Evolutionary conservation across 1,284 basidiomycete genomes (phyloP), one percentile per base, ranked within the genome.

Genomic region (Vanrija sp.): DNA sequence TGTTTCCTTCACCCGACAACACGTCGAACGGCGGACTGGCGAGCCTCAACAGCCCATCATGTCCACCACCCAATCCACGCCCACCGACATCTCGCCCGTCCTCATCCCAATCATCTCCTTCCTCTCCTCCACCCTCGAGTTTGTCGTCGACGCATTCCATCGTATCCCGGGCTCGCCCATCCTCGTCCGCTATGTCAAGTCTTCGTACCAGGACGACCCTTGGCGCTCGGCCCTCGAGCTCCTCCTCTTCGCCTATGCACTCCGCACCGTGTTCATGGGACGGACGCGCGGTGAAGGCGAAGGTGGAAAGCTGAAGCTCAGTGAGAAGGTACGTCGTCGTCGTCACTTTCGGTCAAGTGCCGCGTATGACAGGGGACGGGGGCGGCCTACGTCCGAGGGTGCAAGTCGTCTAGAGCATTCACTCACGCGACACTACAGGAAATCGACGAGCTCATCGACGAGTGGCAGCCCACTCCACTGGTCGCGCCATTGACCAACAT

Each of bases 401-500:
- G 16, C 19, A 47, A 16, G 19, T 42, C 36, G 12, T n/a, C 16
- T 48, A 19, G 35, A 35, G 52, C 25, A 16, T 23, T 23, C 44
- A 35, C 52, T 54, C 22, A 54, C 41, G 22, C 31, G 31, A 31
- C 48, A 19, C 39, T 16, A n/a, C 65, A 96, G 90, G 96, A 98
- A 85, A 86, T 98, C 55, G 87, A 97, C 71, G 95, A 98, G 66
- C 83, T 98, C 37, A 90, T 99, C 2, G 86, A 89, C 54, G 96
- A 98, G 72, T 99, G 94, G 89, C 80, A 80, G 10, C 96, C 96
- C 0, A 89, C 94, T 61, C 86, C 90, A 14, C 82, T 99, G 4
- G 85, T 83, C 6, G 63, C 71, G 16, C 65, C 64, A 8, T 81
- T 81, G 31, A 79, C 88, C 44, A 78, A 78, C 14, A 75, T 69